Evolutionary conservation across 2,329 filamentous ascomycete genomes (phyloP).

Genomic region (Colletotrichum caudatum): DNA sequence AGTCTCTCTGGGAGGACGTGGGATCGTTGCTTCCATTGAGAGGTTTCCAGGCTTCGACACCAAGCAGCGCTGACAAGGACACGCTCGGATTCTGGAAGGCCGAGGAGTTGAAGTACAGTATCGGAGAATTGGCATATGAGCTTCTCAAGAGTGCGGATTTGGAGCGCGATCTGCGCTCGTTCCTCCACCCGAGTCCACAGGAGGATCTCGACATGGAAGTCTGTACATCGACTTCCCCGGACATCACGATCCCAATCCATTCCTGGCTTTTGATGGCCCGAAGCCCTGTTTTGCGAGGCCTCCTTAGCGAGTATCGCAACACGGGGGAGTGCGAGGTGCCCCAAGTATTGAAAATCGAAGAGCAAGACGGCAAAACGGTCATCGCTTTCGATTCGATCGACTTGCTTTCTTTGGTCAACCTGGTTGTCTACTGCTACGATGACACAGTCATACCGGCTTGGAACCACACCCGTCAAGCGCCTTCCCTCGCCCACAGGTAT

Average conservation of each 20-base stretch:
- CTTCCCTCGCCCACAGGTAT: slow-evolving; percentile 76
- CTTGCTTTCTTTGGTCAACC: slow-evolving; percentile 81
- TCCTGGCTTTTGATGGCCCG: slow-evolving; percentile 82
- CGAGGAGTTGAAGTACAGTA: slow-evolving; percentile 63
- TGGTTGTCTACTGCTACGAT: slow-evolving; percentile 84
- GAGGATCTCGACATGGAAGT: slow-evolving; percentile 60
- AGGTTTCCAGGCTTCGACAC: slow-evolving; percentile 64
- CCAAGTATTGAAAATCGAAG: slow-evolving; percentile 70
- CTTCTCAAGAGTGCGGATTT: slow-evolving; percentile 74
- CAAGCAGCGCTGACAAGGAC: slow-evolving; percentile 52
- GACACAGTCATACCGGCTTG: slow-evolving; percentile 87
- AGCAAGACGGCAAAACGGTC: slow-evolving; percentile 62
- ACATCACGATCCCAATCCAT: slow-evolving; percentile 82
- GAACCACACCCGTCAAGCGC: slow-evolving; percentile 79
- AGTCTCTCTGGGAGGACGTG: slow-evolving; percentile 80
- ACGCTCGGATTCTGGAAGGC: slow-evolving; percentile 57
- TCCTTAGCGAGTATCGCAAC: slow-evolving; percentile 68
- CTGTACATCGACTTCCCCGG: slow-evolving; percentile 71
- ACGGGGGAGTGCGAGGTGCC: slow-evolving; percentile 66
- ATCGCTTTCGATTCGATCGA: slow-evolving; percentile 79
- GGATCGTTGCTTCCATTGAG: slow-evolving; percentile 76
- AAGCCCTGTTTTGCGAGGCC: slow-evolving; percentile 75
- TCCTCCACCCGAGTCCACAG: slow-evolving; percentile 58
- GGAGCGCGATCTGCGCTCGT: slow-evolving; percentile 68
- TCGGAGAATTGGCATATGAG: slow-evolving; percentile 63